phyloP scores from a whole-genome alignment of 768 basidiomycete genomes.

The Trametes cubensis region DNA sequence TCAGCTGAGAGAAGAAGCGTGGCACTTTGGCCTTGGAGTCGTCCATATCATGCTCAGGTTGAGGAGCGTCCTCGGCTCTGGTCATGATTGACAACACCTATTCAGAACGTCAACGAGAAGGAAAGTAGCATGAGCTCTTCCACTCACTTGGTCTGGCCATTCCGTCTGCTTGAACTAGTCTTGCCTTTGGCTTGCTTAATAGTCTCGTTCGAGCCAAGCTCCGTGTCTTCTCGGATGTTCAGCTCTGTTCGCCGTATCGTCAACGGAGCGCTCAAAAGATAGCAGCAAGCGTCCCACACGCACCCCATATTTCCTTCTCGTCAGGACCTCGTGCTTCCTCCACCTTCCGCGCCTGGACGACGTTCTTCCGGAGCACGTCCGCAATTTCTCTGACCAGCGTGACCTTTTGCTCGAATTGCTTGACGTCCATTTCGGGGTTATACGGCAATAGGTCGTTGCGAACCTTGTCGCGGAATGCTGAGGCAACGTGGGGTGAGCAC shows the following conservation, averaged over 20 bases:
- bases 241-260: constrained; percentile 51
- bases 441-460: constrained; percentile 55
- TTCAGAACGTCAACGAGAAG: constrained; percentile 23
- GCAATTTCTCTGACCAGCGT: constrained; percentile 73
- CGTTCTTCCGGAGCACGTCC: constrained; percentile 71
- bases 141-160: constrained; percentile 26
- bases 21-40: constrained; percentile 24
- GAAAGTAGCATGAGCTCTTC: not conserved
- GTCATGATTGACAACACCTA: constrained; percentile 35
- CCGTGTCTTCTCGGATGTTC: constrained; percentile 76
- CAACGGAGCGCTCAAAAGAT: not conserved
- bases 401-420: constrained; percentile 54
- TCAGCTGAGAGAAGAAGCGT: constrained; percentile 70
- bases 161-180: constrained; percentile 50
- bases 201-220: constrained; percentile 82
- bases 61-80: constrained; percentile 25
- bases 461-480: constrained; percentile 78
- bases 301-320: constrained; percentile 61
- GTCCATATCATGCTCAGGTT: constrained; percentile 16
- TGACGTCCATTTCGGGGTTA: constrained; percentile 46
- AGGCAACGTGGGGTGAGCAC: constrained; percentile 17
- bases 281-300: constrained; percentile 25
- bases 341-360: constrained; percentile 76
- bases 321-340: constrained; percentile 35
- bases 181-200: constrained; percentile 66